Conservation (phyloP, 164 flowering plant species). For the Nymphaea thermarum region DNA sequence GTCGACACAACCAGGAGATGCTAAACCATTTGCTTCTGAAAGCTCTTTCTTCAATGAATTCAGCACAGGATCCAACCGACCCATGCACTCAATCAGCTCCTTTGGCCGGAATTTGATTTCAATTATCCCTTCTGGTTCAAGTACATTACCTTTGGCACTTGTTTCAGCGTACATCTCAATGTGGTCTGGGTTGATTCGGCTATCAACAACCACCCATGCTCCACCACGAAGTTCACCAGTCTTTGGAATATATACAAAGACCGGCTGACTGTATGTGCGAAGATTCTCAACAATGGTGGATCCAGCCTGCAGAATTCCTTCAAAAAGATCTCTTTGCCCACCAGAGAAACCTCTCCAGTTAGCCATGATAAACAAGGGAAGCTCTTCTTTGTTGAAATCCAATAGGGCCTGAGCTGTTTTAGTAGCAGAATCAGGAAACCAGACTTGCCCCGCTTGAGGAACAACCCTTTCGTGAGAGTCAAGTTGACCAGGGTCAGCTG, state of each 20-base stretch:
- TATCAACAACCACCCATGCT: slow-evolving; percentile 99
- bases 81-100: slow-evolving; percentile 89
- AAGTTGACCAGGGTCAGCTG: slow-evolving; percentile 99
- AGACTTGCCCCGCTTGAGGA: slow-evolving; percentile 99
- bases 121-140: slow-evolving; percentile 97
- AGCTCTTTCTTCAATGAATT: slow-evolving; percentile 50
- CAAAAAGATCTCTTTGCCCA: slow-evolving; percentile 97
- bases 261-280: slow-evolving; percentile 86
- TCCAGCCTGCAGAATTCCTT: slow-evolving; percentile 99
- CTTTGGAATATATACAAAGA: slow-evolving; percentile 94
- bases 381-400: slow-evolving; percentile 95
- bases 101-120: slow-evolving; percentile 85
- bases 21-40: slow-evolving; percentile 34
- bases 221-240: slow-evolving; percentile 98
- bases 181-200: slow-evolving; percentile 81
- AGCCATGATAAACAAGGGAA: slow-evolving; percentile 94
- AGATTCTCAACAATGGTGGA: slow-evolving; percentile 97
- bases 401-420: slow-evolving; percentile 91
- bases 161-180: slow-evolving; percentile 96
- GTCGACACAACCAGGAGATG: slow-evolving; percentile 16
- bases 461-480: slow-evolving; percentile 97
- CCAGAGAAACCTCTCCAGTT: slow-evolving; percentile 99
- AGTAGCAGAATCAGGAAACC: slow-evolving; percentile 98
- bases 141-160: slow-evolving; percentile 97
- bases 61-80: slow-evolving; percentile 70